Evolutionary conservation across 2,329 filamentous ascomycete genomes (phyloP), one percentile per base, ranked within the genome.

Genomic region (Apiospora phragmitis): DNA sequence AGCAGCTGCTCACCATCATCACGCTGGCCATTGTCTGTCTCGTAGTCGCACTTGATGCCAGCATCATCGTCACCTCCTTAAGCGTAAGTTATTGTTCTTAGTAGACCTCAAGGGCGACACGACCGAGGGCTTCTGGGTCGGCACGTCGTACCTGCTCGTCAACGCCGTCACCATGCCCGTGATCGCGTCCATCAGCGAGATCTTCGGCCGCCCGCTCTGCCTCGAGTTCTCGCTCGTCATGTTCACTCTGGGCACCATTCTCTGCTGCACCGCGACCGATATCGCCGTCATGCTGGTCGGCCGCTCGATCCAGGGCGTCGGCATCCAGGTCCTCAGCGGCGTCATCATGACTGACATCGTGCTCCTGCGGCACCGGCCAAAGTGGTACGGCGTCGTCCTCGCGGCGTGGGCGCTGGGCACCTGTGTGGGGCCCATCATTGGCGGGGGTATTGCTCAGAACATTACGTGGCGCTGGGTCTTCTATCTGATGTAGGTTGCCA

Each of bases 391-490:
- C 1, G 74, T 81, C 8, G 81, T 82, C 71, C 76, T 81, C 47
- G 77, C 78, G 24, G 77, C 82, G 0, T 83, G 81, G 78, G 81
- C 80, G 1, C 68, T 86, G 21, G 85, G 84, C 0, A 82, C 80
- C 32, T 79, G 80, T 0, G 68, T 84, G 8, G 84, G 81, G 0
- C 81, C 83, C 1, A 76, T 85, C 49, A 75, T 84, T 4, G 83
- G 81, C 1, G 81, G 81, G 5, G 74, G 75, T 35, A 78, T 82
- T 69, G 79, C 76, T 1, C 71, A 81, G 68, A 74, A 76, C n/a
- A 78, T 77, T 1, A 80, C 80, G 0, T 87, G 85, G 85, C 59
- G 59, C 9, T 65, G 59, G 83, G 80, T 82, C 32, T 88, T 88
- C 72, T 86, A 85, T 71, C 43, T 70, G n/a, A 68, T 67, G 41